These are phyloP conservation scores for Pyricularia grisea DNA, from an alignment of 2,329 filamentous ascomycete genomes.

Conservation along the genomic window DNA sequence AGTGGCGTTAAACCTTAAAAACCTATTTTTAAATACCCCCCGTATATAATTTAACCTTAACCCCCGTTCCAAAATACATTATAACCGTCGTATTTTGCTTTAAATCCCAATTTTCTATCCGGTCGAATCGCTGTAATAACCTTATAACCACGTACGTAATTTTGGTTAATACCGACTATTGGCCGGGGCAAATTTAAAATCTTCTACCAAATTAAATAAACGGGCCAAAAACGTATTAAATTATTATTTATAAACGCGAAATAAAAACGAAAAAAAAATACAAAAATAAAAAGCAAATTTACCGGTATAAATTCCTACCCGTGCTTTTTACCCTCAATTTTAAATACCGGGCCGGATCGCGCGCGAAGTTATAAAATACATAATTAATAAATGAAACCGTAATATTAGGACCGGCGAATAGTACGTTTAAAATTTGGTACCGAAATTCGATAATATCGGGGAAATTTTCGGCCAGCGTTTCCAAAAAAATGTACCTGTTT, in stretches of 20 bases:
- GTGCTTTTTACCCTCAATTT: background rate
- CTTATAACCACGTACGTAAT: background rate
- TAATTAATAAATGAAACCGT: slow-evolving; percentile 13
- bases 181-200: slow-evolving; percentile 5
- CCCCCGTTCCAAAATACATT: background rate
- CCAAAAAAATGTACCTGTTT: slow-evolving; percentile 2
- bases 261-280: too few relatives aligned
- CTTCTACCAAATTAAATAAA: slow-evolving; percentile 4
- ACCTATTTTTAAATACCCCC: too few relatives aligned
- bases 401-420: slow-evolving; percentile 15
- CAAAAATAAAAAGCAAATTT: background rate
- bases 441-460: slow-evolving; percentile 6
- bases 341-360: background rate
- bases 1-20: too few relatives aligned
- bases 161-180: slow-evolving; percentile 1
- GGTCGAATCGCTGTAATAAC: background rate
- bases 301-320: slow-evolving; percentile 1
- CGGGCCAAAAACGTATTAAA: too few relatives aligned
- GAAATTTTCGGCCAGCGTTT: background rate
- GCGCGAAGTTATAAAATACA: slow-evolving; percentile 10
- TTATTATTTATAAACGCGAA: background rate
- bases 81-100: background rate
- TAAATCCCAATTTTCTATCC: background rate
- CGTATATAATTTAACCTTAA: background rate
- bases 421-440: slow-evolving; percentile 10